Evolutionary conservation across 306 rosid genomes (phyloP), one percentile per base, ranked within the genome.

Genomic region (Amphicarpaea edgeworthii): DNA sequence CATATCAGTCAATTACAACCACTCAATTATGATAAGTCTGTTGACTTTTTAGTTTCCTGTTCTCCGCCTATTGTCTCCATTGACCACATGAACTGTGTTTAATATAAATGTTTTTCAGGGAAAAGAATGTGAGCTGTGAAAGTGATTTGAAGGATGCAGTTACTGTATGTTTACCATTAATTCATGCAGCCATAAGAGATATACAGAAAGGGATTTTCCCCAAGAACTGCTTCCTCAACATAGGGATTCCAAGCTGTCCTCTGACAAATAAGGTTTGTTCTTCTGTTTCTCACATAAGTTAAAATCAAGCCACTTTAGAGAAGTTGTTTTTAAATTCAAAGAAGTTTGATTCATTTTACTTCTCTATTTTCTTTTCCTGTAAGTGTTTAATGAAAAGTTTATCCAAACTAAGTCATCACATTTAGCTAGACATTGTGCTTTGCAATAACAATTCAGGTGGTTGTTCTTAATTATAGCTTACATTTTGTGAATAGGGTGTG

Each of bases 181-280:
- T 88, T 70, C 51, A 32, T 53, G 88, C 84, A 40, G 86, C 83
- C 55, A 59, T 82, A 23, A 73, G 76, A 68, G 79, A 83, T 71
- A 72, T 85, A 66, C 81, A 81, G 65, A 83, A 79, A 32, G 85
- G 81, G 32, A 70, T 75, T 74, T 88, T 84, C 72, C 90, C 92
- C 20, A 73, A 86, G 32, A 74, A 71, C 62, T 88, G 88, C 78
- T 81, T 84, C 47, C 79, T 88, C 55, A 86, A 84, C 75, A 64
- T 88, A 41, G 87, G 79, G 69, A 86, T 88, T 66, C 92, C 92
- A 7, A 79, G 79, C 19, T 70, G 60, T 77, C 87, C 92, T 17
- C 57, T 77, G 63, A 16, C 68, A 46, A 84, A 84, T 58, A 88
- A 88, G 90, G 90, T 86, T 69, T 76, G 68, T n/a, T 65, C 16